These are phyloP conservation scores for Lipomyces oligophaga DNA, from an alignment of 805 yeast genomes.

Conservation along the genomic window DNA sequence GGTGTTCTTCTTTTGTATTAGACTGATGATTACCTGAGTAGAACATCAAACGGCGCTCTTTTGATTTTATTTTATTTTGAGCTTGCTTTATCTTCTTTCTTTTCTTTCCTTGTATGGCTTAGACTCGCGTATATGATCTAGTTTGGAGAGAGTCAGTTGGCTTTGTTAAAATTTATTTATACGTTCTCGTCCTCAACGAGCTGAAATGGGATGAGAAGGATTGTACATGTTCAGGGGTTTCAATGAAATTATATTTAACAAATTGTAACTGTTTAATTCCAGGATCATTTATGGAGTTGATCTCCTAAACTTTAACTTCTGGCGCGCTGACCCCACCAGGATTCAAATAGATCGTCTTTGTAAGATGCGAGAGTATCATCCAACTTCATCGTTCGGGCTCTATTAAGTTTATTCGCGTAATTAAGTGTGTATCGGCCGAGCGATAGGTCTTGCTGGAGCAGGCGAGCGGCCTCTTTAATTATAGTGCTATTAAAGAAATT, in stretches of 20 bases:
- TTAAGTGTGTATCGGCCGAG: slow-evolving; percentile 3
- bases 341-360: slow-evolving; percentile 9
- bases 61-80: background rate
- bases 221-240: no score
- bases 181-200: no score
- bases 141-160: no score
- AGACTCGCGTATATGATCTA: no score
- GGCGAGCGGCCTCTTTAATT: slow-evolving; percentile 2
- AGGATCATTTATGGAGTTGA: no score
- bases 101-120: no score
- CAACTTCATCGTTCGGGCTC: background rate
- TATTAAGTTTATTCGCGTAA: background rate
- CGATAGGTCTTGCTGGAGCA: slow-evolving; percentile 5
- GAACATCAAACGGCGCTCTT: background rate
- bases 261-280: no score
- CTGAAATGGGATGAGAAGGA: no score
- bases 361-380: background rate
- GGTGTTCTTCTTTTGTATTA: background rate
- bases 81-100: background rate
- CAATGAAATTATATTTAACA: no score
- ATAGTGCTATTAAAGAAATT: slow-evolving; percentile 3
- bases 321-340: slow-evolving; percentile 13
- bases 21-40: no score
- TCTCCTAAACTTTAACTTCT: no score
- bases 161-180: no score